A percentile compares a stretch with the other conserved stretches of the same genome.
Evolutionary conservation across 2,329 filamentous ascomycete genomes (phyloP).

Genomic region (Bipolaris gigantea): DNA sequence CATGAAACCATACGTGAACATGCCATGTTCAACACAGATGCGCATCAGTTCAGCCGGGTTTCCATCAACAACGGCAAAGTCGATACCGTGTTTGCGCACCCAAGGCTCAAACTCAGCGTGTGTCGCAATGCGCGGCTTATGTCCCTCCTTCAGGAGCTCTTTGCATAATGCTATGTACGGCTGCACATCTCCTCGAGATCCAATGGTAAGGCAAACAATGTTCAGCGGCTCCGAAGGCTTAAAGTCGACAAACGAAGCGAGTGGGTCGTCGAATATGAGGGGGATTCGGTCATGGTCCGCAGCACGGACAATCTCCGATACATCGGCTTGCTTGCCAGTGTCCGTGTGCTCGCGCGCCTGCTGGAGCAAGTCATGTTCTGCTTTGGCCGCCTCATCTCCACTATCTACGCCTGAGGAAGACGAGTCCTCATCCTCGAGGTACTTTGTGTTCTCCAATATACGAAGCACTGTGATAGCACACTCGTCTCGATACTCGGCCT

Average conservation of each 20-base stretch:
- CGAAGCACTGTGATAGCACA: slow-evolving; percentile 81
- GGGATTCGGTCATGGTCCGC: slow-evolving; percentile 63
- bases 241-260: slow-evolving; percentile 86
- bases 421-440: slow-evolving; percentile 69
- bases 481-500: slow-evolving; percentile 79
- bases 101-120: slow-evolving; percentile 87
- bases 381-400: slow-evolving; percentile 72
- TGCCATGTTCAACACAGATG: slow-evolving; percentile 94
- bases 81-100: slow-evolving; percentile 91
- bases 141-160: slow-evolving; percentile 82
- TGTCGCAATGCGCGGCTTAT: slow-evolving; percentile 84
- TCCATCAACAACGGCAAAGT: slow-evolving; percentile 84
- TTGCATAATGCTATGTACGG: slow-evolving; percentile 97
- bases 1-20: slow-evolving; percentile 91
- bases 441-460: slow-evolving; percentile 71
- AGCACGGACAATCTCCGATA: slow-evolving; percentile 34
- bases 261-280: slow-evolving; percentile 86
- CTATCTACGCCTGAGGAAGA: slow-evolving; percentile 69
- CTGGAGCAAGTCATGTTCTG: slow-evolving; percentile 79
- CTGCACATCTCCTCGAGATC: slow-evolving; percentile 93
- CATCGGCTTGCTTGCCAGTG: slow-evolving; percentile 19
- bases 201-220: slow-evolving; percentile 93
- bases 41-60: slow-evolving; percentile 94
- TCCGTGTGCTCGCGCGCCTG: slow-evolving; percentile 62
- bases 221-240: slow-evolving; percentile 78